phyloP scores from a whole-genome alignment of 2,329 filamentous ascomycete genomes.

The Torrubiella hemipterigena region DNA sequence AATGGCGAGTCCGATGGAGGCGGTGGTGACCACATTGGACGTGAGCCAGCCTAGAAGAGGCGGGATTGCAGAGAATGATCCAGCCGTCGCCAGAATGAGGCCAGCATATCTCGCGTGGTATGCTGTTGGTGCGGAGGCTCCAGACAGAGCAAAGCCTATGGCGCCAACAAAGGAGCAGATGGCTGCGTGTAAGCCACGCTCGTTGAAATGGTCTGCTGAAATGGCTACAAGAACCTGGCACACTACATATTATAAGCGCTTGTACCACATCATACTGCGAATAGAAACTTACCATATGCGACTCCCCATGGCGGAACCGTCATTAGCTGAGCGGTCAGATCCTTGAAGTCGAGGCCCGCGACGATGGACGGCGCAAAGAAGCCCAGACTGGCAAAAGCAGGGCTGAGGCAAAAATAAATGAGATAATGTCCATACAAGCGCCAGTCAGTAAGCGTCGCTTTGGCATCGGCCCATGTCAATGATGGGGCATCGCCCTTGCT shows the following conservation, averaged over 20 bases:
- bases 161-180: slow-evolving; percentile 30
- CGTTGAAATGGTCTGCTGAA: slow-evolving; percentile 52
- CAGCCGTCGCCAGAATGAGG: slow-evolving; percentile 54
- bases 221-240: slow-evolving; percentile 34
- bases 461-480: slow-evolving; percentile 57
- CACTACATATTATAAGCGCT: slow-evolving; percentile 12
- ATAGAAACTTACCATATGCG: slow-evolving; percentile 33
- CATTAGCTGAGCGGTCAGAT: slow-evolving; percentile 51
- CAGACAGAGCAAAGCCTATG: slow-evolving; percentile 46
- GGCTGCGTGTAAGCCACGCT: slow-evolving; percentile 32
- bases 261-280: slow-evolving; percentile 5
- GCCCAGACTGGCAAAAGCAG: slow-evolving; percentile 46
- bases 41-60: slow-evolving; percentile 61
- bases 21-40: slow-evolving; percentile 54
- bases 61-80: slow-evolving; percentile 57
- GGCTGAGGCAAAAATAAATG: slow-evolving; percentile 36
- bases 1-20: slow-evolving; percentile 54
- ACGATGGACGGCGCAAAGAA: slow-evolving; percentile 52
- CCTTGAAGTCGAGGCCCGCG: slow-evolving; percentile 34
- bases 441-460: slow-evolving; percentile 53
- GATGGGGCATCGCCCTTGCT: slow-evolving; percentile 46
- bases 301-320: slow-evolving; percentile 54
- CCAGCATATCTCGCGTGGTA: slow-evolving; percentile 55
- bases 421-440: slow-evolving; percentile 57
- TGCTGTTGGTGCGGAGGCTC: slow-evolving; percentile 45